Conservation (phyloP, 768 basidiomycete species). For the Naganishia onofrii region DNA sequence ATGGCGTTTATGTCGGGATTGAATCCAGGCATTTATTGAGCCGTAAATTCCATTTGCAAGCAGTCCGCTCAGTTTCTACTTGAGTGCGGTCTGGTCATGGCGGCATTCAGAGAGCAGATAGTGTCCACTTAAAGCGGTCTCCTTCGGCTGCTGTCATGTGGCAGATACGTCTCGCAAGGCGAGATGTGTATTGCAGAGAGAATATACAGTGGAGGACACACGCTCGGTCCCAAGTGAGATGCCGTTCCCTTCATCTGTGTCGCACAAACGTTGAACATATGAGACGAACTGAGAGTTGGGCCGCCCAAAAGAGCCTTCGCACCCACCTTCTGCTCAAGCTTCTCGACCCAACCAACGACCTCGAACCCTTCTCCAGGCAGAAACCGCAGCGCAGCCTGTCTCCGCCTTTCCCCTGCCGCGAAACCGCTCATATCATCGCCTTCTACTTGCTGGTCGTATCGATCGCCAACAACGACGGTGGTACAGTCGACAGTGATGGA, state of each 20-base stretch:
- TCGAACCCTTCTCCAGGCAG: slow-evolving; percentile 4
- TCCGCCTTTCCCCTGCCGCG: too few relatives aligned
- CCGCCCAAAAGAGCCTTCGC: neutral
- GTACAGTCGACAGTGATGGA: neutral
- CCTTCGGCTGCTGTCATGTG: neutral
- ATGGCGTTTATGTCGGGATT: neutral
- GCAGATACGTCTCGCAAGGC: slow-evolving; percentile 21
- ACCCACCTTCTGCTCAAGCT: neutral
- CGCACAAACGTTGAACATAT: neutral
- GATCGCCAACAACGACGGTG: neutral
- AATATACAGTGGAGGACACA: neutral
- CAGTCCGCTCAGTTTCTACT: too few relatives aligned
- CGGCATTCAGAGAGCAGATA: neutral
- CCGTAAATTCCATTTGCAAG: too few relatives aligned
- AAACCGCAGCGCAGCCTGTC: neutral
- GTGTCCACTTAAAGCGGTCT: neutral
- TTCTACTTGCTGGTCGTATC: neutral
- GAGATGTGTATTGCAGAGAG: slow-evolving; percentile 4
- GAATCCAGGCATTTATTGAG: neutral
- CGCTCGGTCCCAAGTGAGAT: neutral
- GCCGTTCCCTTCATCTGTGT: neutral
- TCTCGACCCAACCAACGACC: slow-evolving; percentile 14
- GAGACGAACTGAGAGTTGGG: neutral
- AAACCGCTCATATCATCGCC: neutral
- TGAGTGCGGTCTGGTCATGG: too few relatives aligned